Evolutionary conservation across 495 filamentous ascomycete genomes (phyloP).

Genomic region (Penicillium salamii): DNA sequence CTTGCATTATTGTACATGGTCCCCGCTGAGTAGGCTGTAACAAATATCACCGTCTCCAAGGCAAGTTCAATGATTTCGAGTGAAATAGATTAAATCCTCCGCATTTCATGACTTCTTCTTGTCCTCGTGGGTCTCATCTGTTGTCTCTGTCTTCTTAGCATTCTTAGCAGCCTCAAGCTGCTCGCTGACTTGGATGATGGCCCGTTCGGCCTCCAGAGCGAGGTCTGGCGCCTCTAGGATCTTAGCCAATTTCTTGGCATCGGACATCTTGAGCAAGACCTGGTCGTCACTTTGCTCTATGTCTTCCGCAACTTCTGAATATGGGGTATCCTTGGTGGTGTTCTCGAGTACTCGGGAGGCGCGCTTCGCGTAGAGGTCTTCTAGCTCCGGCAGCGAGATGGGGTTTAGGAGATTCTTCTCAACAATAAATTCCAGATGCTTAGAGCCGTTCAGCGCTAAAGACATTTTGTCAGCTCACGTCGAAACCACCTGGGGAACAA

Average conservation of each 20-base stretch:
- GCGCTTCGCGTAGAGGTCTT: slow-evolving; percentile 65
- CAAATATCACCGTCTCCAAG: not conserved
- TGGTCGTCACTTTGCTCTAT: slow-evolving; percentile 51
- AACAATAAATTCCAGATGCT: slow-evolving; percentile 78
- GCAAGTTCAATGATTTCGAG: not conserved
- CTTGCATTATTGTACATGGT: not conserved
- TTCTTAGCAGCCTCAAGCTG: slow-evolving; percentile 52
- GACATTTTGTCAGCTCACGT: slow-evolving; percentile 8
- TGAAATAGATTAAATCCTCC: not conserved
- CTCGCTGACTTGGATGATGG: slow-evolving; percentile 80
- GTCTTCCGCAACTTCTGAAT: slow-evolving; percentile 38
- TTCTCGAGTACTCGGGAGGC: slow-evolving; percentile 25
- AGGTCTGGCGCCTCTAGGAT: slow-evolving; percentile 78
- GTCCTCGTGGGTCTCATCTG: slow-evolving; percentile 2
- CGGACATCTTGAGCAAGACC: slow-evolving; percentile 55
- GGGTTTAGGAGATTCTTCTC: slow-evolving; percentile 63
- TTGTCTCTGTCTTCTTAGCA: slow-evolving; percentile 24
- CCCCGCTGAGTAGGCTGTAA: not conserved
- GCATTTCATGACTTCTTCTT: slow-evolving; percentile 28
- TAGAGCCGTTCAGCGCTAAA: slow-evolving; percentile 73
- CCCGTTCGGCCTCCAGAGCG: slow-evolving; percentile 83
- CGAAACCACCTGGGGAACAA: not conserved
- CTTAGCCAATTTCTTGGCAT: slow-evolving; percentile 62
- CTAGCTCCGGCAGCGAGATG: slow-evolving; percentile 61
- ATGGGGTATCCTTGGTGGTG: slow-evolving; percentile 19